Conservation (phyloP, 805 yeast species). For the Saturnispora gosingensis region DNA sequence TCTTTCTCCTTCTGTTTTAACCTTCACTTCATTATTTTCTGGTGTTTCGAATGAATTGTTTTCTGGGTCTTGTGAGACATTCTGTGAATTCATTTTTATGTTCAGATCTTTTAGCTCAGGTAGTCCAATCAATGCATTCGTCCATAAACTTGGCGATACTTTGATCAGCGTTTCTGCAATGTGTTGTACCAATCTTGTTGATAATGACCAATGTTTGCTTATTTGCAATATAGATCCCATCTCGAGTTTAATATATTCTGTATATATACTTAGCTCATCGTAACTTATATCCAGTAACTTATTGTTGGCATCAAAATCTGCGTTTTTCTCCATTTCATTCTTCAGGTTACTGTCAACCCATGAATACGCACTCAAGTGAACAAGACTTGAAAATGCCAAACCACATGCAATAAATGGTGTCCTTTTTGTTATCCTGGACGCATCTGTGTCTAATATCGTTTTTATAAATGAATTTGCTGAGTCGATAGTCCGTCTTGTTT, state of each 20-base stretch:
- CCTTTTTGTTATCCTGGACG: slow-evolving; percentile 33
- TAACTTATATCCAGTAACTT: slow-evolving; percentile 10
- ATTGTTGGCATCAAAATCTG: not conserved
- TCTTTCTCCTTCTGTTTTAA: not conserved
- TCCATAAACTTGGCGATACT: slow-evolving; percentile 34
- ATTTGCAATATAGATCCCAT: slow-evolving; percentile 41
- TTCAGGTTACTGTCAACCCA: slow-evolving; percentile 38
- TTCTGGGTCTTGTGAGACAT: not conserved
- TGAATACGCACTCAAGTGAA: slow-evolving; percentile 43
- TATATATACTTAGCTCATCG: slow-evolving; percentile 35
- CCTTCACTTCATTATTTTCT: not conserved
- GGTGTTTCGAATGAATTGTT: not conserved
- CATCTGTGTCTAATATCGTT: slow-evolving; percentile 38
- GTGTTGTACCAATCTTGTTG: slow-evolving; percentile 38
- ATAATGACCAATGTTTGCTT: slow-evolving; percentile 42
- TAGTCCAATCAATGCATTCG: slow-evolving; percentile 29
- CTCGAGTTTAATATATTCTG: slow-evolving; percentile 41
- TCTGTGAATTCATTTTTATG: not conserved
- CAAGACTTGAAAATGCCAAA: slow-evolving; percentile 42
- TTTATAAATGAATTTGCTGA: slow-evolving; percentile 43
- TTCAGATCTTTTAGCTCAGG: slow-evolving; percentile 9
- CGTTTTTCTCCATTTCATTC: slow-evolving; percentile 4
- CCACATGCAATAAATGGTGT: slow-evolving; percentile 47
- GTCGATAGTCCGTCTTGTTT: slow-evolving; percentile 44
- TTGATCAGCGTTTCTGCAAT: slow-evolving; percentile 36